Evolutionary conservation across 192 early-diverging fungal species (phyloP).

Genomic region (Ambispora gerdemannii): DNA sequence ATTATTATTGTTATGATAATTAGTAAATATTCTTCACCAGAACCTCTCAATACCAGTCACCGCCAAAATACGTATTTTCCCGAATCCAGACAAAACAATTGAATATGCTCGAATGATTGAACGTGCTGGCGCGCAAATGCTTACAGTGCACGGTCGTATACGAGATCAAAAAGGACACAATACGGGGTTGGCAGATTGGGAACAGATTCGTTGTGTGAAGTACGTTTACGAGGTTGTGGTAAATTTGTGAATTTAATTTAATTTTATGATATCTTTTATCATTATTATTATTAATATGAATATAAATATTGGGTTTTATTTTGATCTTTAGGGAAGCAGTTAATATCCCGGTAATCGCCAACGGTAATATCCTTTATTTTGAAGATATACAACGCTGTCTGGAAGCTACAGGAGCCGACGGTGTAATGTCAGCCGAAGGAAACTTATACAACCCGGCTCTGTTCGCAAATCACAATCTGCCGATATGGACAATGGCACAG

Average conservation of each 20-base stretch:
- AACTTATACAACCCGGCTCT: constrained; percentile 87
- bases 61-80: constrained; percentile 92
- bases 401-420: constrained; percentile 81
- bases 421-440: constrained; percentile 92
- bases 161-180: constrained; percentile 97
- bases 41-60: constrained; percentile 87
- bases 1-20: constrained; percentile 10
- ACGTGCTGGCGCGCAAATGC: constrained; percentile 83
- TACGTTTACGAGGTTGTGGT: constrained; percentile 54
- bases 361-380: constrained; percentile 94
- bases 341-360: constrained; percentile 87
- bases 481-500: constrained; percentile 75
- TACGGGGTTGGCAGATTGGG: constrained; percentile 95
- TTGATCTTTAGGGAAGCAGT: constrained; percentile 30
- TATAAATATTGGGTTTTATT: neutral
- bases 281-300: neutral
- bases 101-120: constrained; percentile 96
- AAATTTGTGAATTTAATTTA: neutral
- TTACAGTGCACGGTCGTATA: constrained; percentile 92
- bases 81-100: constrained; percentile 85
- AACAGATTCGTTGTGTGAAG: constrained; percentile 81
- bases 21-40: constrained; percentile 74
- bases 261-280: neutral
- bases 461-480: constrained; percentile 63
- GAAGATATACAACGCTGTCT: constrained; percentile 87